These are phyloP conservation scores for Abrus pulchellus DNA, from an alignment of 306 rosid genomes.

Conservation along the genomic window DNA sequence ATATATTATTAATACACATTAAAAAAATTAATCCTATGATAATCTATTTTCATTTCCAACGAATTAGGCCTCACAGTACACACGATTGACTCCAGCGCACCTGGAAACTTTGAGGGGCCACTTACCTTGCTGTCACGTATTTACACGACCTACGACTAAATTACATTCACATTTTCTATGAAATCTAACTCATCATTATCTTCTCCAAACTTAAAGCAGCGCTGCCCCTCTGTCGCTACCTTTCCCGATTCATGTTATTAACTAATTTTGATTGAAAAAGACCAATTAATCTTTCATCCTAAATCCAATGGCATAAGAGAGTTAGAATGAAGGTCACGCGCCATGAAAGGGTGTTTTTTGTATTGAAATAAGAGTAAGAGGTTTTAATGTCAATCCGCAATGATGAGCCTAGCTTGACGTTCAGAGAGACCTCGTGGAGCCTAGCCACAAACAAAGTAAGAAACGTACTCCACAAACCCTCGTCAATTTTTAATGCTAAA, in stretches of 20 bases:
- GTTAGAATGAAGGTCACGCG: background rate
- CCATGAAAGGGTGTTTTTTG: slow-evolving; percentile 15
- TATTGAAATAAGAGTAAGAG: slow-evolving; percentile 16
- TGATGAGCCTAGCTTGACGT: slow-evolving; percentile 31
- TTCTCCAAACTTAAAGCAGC: too few species aligned
- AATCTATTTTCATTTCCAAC: too few species aligned
- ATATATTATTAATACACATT: too few species aligned
- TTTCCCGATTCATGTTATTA: too few species aligned
- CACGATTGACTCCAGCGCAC: background rate
- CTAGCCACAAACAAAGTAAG: background rate
- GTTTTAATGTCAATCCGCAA: slow-evolving; percentile 31
- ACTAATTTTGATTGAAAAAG: too few species aligned
- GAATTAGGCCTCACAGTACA: too few species aligned
- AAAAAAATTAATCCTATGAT: too few species aligned
- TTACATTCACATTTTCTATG: background rate
- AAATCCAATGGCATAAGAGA: background rate
- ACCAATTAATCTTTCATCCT: too few species aligned
- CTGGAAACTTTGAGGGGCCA: slow-evolving; percentile 16
- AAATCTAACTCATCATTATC: background rate
- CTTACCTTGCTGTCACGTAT: background rate
- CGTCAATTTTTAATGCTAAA: background rate
- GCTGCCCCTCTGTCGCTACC: too few species aligned
- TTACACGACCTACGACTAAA: background rate
- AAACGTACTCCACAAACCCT: background rate
- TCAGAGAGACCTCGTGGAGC: slow-evolving; percentile 37